phyloP scores from a whole-genome alignment of 1,284 basidiomycete species.

The Pholiota adiposa region DNA sequence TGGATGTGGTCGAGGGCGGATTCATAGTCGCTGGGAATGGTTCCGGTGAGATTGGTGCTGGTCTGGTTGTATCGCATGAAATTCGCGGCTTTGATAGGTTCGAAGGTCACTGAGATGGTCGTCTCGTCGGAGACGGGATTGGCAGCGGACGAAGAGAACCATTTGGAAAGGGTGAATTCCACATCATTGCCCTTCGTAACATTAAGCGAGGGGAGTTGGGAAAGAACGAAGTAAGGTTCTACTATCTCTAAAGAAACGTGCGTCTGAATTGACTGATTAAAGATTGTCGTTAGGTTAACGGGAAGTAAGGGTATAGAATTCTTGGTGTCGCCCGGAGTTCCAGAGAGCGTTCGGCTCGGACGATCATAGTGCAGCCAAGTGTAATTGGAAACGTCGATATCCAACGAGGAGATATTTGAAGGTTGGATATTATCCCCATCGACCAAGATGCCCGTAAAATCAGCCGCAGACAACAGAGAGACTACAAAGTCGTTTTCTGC shows the following conservation, averaged over 20 bases:
- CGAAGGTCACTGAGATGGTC: conserved; percentile 54
- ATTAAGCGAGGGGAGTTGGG: conserved; percentile 58
- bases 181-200: conserved; percentile 49
- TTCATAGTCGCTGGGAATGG: conserved; percentile 46
- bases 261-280: conserved; percentile 69
- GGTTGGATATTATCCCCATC: conserved; percentile 62
- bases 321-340: conserved; percentile 49
- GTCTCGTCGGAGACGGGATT: conserved; percentile 49
- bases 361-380: conserved; percentile 72
- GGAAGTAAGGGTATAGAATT: conserved; percentile 51
- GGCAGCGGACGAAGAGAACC: conserved; percentile 53
- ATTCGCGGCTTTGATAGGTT: conserved; percentile 48
- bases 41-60: conserved; percentile 53
- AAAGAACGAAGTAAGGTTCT: conserved; percentile 69
- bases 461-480: conserved; percentile 58
- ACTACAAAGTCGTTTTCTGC: conserved; percentile 57
- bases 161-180: conserved; percentile 52
- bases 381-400: conserved; percentile 60
- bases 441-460: conserved; percentile 63
- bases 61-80: conserved; percentile 56
- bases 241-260: conserved; percentile 67
- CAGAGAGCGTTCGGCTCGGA: conserved; percentile 59
- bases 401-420: conserved; percentile 53
- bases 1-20: conserved; percentile 43
- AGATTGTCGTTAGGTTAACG: conserved; percentile 60